Base-by-base conservation (phyloP, 192 early-diverging fungal species). In the Diversispora epigaea region DNA sequence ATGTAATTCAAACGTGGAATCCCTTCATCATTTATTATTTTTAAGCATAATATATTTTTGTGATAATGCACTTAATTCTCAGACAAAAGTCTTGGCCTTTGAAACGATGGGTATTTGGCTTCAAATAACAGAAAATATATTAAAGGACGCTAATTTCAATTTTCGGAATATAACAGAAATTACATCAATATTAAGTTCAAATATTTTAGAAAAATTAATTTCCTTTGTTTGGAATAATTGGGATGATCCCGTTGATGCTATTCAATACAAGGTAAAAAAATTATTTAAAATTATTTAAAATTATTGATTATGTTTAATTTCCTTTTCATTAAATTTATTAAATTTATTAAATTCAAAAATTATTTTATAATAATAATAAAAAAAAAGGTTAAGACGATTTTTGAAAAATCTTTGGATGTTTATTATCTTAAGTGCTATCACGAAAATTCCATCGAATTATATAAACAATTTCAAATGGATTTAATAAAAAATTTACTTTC, bases 211-310 rank as follows among this genome's bases (percentile, higher is more conserved):
- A 50, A 77, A 80, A 25, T 78, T 93, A 25, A 87, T 94, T 69
- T 88, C 84, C 6, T 91, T 92, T 72, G 86, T 95, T 52, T 89
- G 88, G 78, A 87, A 90, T 71, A 87, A 90, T 71, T 96, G 94
- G 93, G 93, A 96, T 71, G 94, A 96, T 77, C 93, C 92, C 6
- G 79, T 93, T 7, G 93, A 96, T 55, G 83, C 91, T 4, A 87
- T 94, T 15, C 93, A 94, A 73, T 85, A 89, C 69, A 93, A 91
- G 72, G 84, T 86, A 76, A 45, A 78, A 39, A 41, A 32, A 44
- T 12, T 12, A 52, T 65, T 22, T 41, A 6, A 41, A 32, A 44
- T 12, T 12, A 52, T 65, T 22, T 41, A 6, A 57, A 39, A 21
- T 72, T 4, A 6, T 14, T 22, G 6, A 25, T 39, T 32, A 25